Percentiles rank a stretch among this genome's conserved stretches.
Evolutionary conservation across 164 flowering plant species (phyloP).

Genomic region (Sextonia rubra): DNA sequence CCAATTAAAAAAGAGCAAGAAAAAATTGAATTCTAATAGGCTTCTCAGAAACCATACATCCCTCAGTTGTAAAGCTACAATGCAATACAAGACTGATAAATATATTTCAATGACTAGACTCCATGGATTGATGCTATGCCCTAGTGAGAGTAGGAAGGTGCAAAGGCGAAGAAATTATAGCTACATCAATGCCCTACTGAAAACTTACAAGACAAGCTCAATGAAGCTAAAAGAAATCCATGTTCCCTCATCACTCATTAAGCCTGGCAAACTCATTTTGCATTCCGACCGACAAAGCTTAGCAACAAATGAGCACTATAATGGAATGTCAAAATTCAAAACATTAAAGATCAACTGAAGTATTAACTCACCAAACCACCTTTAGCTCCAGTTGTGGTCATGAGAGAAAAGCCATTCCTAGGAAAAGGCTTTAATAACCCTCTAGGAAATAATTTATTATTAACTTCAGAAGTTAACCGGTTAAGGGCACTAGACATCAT

Average conservation of each 20-base stretch:
- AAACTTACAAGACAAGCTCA: neutral
- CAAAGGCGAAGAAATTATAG: neutral
- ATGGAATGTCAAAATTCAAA: slow-evolving; percentile 4
- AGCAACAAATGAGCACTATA: neutral
- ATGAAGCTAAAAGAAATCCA: neutral
- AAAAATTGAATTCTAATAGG: no score
- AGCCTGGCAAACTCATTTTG: neutral
- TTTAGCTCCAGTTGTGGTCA: slow-evolving; percentile 97
- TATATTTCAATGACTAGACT: neutral
- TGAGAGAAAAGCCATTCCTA: slow-evolving; percentile 75
- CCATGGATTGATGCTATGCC: neutral
- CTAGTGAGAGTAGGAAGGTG: neutral
- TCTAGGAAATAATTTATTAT: slow-evolving; percentile 44
- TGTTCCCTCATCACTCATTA: neutral
- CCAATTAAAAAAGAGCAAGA: no score
- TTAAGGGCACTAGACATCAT: slow-evolving; percentile 62
- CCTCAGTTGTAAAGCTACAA: no score
- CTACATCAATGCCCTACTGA: neutral
- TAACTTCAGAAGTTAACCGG: slow-evolving; percentile 34
- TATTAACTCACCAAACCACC: slow-evolving; percentile 65
- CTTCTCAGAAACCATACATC: neutral
- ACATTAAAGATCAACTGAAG: neutral
- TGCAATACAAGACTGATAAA: neutral
- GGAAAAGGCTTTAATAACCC: slow-evolving; percentile 74
- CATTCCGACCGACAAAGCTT: neutral